Evolutionary conservation across 345 rosid species (phyloP).

Genomic region (Limnanthes douglasii): DNA sequence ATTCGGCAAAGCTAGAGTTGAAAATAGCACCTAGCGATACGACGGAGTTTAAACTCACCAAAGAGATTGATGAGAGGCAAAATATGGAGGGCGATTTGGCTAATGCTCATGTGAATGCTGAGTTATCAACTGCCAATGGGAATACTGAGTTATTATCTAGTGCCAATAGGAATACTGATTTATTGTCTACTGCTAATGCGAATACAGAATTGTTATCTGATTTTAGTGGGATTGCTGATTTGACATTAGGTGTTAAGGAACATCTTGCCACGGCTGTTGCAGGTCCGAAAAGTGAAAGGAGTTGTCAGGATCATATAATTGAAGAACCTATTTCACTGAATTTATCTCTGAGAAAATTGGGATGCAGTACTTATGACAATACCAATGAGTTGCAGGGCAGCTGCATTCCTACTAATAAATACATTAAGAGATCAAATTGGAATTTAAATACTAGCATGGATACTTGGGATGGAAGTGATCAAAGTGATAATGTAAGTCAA

Average conservation of each 20-base stretch:
- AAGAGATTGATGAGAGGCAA: conserved; percentile 9
- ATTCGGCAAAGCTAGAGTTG: conserved; percentile 15
- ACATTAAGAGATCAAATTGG: conserved; percentile 53
- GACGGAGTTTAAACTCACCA: conserved; percentile 9
- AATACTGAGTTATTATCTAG: no score
- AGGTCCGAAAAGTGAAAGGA: conserved; percentile 11
- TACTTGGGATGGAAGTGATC: conserved; percentile 45
- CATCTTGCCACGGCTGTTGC: conserved; percentile 11
- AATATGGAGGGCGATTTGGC: conserved; percentile 11
- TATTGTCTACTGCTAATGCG: no score
- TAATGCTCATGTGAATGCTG: no score
- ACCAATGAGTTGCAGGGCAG: no score
- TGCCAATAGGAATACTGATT: no score
- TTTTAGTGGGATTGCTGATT: conserved; percentile 16
- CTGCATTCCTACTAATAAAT: conserved; percentile 7
- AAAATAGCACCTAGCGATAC: conserved; percentile 12
- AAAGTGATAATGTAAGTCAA: conserved; percentile 15
- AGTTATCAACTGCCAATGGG: no score
- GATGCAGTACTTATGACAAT: conserved; percentile 10
- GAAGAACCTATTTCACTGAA: conserved; percentile 21
- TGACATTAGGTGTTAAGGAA: conserved; percentile 19
- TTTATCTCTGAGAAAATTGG: conserved; percentile 37
- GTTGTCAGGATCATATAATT: conserved; percentile 12
- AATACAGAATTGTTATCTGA: conserved; percentile 11
- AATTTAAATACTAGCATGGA: conserved; percentile 87